Base-by-base conservation (phyloP, 805 yeast species). In the Saturnispora diversa region DNA sequence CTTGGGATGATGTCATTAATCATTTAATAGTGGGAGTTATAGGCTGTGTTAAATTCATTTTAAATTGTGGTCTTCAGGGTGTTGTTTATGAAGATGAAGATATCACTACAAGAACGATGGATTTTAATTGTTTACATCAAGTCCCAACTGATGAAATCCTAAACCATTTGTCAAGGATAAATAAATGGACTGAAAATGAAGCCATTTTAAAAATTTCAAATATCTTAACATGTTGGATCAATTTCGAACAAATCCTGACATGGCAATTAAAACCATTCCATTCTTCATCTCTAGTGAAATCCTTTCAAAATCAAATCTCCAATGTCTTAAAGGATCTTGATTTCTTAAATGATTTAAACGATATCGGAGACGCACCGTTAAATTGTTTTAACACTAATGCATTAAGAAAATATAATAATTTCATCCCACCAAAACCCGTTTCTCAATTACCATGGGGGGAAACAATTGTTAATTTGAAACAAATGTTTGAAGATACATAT, bases 81-180 rank as follows among this genome's bases (percentile, higher is more conserved):
- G 80, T 76, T 7, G 62, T 81, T 9, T 75, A 72, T 47, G 86
- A 82, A 52, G 92, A 80, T 51, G 92, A 83, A 53, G 94, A 84
- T 58, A 60, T 83, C 24, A 77, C 77, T 42, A 72, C 81, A 1
- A 74, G 80, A 49, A 66, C 68, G 11, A 75, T 80, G 77, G 77
- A 75, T 28, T 66, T 68, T 51, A 65, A 69, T 45, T 50, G 60
- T 69, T 28, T 62, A 64, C 30, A 35, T 6, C 37, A 32, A 6
- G 7, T 49, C 44, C 19, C 48, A 31, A 20, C 31, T 37, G 12
- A 37, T 40, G 28, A 44, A 9, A 31, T 47, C 9, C 29, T 38
- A 9, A 24, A 38, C 12, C 7, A 20, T 2, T 15, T 39, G 3
- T 12, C 17, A 9, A 26, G 30, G 12, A 27, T 28, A 5, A 26